phyloP scores from a whole-genome alignment of 495 filamentous ascomycete genomes.

The Penicillium roqueforti region DNA sequence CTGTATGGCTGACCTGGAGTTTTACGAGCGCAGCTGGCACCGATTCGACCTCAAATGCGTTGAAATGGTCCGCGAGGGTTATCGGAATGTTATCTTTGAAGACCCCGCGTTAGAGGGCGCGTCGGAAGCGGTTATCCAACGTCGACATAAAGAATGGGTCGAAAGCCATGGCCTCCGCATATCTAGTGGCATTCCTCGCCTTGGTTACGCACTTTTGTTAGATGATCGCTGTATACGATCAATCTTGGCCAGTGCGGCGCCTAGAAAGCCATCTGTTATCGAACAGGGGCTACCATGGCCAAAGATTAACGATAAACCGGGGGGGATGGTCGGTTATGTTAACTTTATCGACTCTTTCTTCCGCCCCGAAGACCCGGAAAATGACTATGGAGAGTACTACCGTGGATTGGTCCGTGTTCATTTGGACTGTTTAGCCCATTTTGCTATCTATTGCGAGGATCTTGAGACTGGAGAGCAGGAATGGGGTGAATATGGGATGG shows the following conservation, averaged over 20 bases:
- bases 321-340: slow-evolving; percentile 6
- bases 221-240: slow-evolving; percentile 8
- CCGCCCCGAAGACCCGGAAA: slow-evolving; percentile 2
- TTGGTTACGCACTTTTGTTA: slow-evolving; percentile 6
- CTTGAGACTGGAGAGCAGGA: slow-evolving; percentile 1
- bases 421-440: background rate
- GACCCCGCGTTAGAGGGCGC: background rate
- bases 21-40: background rate
- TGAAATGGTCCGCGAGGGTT: background rate
- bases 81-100: slow-evolving; percentile 2
- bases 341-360: slow-evolving; percentile 6
- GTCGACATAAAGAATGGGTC: background rate
- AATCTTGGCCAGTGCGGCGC: slow-evolving; percentile 10
- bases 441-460: slow-evolving; percentile 6
- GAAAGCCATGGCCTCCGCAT: background rate
- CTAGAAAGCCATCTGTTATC: background rate
- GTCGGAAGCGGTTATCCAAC: background rate
- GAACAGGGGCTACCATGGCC: background rate
- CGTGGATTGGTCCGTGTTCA: slow-evolving; percentile 6
- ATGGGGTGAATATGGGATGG: slow-evolving; percentile 12
- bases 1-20: background rate
- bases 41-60: background rate
- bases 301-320: background rate
- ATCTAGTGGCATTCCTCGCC: slow-evolving; percentile 1
- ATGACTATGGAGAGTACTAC: slow-evolving; percentile 4